Evolutionary conservation across 1,284 basidiomycete species (phyloP), one percentile per base, ranked within the genome.

Genomic region (Sphaerobolus stellatus): DNA sequence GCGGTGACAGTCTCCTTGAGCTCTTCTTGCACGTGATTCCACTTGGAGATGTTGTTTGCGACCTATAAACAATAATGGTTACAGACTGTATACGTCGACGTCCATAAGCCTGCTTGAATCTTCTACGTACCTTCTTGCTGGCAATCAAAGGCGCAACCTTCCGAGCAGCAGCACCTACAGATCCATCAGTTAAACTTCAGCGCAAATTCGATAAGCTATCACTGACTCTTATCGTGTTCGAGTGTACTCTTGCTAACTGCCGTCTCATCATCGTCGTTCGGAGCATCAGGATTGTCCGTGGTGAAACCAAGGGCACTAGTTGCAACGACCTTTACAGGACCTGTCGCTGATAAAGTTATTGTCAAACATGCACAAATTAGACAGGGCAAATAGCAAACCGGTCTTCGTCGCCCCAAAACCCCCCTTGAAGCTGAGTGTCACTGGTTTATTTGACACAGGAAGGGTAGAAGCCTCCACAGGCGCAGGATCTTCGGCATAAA

Each of bases 1-100:
- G 59, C 24, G 48, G 58, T 58, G 65, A 64, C 34, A 34, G 58
- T 13, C 52, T 72, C 55, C 58, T 74, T 82, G 28, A 95, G 78
- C 64, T 92, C 93, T 70, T 86, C 86, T 71, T 94, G 91, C 16
- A 94, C 91, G 73, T 88, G 89, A 68, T 94, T 96, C 94, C 94
- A 97, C 65, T 97, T 96, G 65, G 80, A 86, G 67, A 98, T 96
- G 64, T 95, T 94, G 68, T 83, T 90, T 48, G 81, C 87, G 45
- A 86, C 89, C 92, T 95, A 31, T 36, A 20, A 29, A 44, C 49
- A 44, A 48, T 20, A 43, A 41, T 18, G 45, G 38, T 43, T 44
- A 41, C n/a, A 43, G 22, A 47, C 22, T 48, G 16, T 24, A 18
- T 22, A 27, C 38, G 7, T 24, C 31, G 3, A 43, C n/a, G n/a